Percentiles rank a stretch among this genome's conserved stretches.
Conservation (phyloP, 495 filamentous ascomycete species). For the Penicillium crystallinum region DNA sequence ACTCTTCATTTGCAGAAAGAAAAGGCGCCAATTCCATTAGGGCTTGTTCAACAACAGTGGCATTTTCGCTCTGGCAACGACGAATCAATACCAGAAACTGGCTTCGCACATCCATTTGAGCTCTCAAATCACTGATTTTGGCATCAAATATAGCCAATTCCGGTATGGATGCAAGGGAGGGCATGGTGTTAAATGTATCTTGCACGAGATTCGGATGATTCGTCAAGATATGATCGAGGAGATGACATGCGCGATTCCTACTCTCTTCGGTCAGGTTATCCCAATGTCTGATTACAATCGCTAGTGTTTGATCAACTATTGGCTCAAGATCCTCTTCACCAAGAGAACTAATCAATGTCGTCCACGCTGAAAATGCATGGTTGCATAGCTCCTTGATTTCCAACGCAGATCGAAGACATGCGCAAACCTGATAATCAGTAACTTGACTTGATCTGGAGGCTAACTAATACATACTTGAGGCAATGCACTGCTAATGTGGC, state of each 20-base stretch:
- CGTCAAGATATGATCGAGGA: constrained; percentile 61
- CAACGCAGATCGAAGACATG: constrained; percentile 81
- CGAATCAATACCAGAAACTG: constrained; percentile 64
- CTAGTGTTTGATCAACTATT: constrained; percentile 81
- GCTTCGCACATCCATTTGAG: constrained; percentile 52
- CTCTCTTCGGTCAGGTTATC: constrained; percentile 54
- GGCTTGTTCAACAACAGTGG: constrained; percentile 73
- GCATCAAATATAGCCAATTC: constrained; percentile 59
- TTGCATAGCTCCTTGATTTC: constrained; percentile 65
- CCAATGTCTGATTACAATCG: constrained; percentile 82
- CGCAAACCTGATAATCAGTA: constrained; percentile 42
- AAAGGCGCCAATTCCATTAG: constrained; percentile 70
- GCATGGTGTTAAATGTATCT: constrained; percentile 64
- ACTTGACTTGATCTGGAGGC: background rate
- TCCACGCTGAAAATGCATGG: constrained; percentile 79
- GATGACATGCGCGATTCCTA: constrained; percentile 49
- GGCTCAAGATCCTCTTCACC: constrained; percentile 71
- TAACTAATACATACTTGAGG: constrained; percentile 77
- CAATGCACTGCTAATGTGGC: constrained; percentile 67
- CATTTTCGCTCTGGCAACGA: constrained; percentile 76
- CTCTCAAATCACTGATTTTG: constrained; percentile 58
- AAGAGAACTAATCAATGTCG: constrained; percentile 64
- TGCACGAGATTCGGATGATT: constrained; percentile 54
- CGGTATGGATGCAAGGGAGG: constrained; percentile 70
- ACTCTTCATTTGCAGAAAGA: constrained; percentile 66